Conservation (phyloP, 2,329 filamentous ascomycete species). For the Blastomyces silverae region DNA sequence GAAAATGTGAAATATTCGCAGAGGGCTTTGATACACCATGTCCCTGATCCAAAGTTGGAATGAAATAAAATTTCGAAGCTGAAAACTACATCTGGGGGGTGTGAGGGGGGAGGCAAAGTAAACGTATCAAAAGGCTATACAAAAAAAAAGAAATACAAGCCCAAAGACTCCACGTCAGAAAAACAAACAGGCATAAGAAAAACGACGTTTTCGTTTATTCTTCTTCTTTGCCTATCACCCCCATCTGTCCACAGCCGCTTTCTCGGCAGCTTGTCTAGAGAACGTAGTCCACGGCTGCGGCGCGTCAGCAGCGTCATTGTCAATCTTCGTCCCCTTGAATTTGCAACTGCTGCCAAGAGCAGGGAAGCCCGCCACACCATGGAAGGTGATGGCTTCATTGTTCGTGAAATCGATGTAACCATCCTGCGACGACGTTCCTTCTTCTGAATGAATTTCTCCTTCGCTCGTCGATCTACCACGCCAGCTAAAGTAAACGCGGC, state of each 20-base stretch:
- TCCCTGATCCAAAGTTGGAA: not conserved
- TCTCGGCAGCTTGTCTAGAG: constrained; percentile 13
- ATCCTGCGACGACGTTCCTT: constrained; percentile 8
- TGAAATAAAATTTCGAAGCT: not conserved
- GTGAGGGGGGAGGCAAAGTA: not conserved
- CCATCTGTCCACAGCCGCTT: constrained; percentile 14
- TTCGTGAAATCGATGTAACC: constrained; percentile 20
- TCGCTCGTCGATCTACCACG: constrained; percentile 18
- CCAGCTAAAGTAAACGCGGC: constrained; percentile 21
- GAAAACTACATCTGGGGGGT: not conserved
- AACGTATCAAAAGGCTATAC: not conserved
- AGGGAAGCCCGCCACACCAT: constrained; percentile 20
- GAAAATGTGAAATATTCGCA: no score
- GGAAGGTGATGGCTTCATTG: constrained; percentile 16
- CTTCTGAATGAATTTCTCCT: constrained; percentile 15
- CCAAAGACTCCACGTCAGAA: not conserved
- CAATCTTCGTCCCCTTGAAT: constrained; percentile 19
- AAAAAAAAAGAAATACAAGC: not conserved
- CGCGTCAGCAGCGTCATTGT: constrained; percentile 9
- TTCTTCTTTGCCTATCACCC: not conserved
- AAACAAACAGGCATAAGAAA: not conserved
- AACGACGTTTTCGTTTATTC: not conserved
- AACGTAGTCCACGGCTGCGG: constrained; percentile 18
- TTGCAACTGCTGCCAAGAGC: constrained; percentile 15
- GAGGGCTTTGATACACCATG: not conserved